These are phyloP conservation scores for Neoboletus magnificus DNA, from an alignment of 768 basidiomycete species.

Conservation along the genomic window DNA sequence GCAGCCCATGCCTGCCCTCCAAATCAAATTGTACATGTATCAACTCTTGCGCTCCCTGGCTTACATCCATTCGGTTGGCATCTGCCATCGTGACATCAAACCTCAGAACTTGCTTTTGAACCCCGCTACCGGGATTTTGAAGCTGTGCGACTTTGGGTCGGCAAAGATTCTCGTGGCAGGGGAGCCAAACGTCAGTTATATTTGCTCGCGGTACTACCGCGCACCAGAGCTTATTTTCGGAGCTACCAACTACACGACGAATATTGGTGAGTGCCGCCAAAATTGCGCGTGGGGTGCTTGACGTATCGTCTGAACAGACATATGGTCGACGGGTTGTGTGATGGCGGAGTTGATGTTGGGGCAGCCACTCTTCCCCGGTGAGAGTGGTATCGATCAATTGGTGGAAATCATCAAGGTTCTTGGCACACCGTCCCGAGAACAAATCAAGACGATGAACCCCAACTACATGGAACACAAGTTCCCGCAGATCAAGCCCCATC, in stretches of 20 bases:
- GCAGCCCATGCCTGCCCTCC: slow-evolving; percentile 99
- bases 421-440: slow-evolving; percentile 96
- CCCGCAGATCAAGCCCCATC: slow-evolving; percentile 99
- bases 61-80: slow-evolving; percentile 99
- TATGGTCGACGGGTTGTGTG: slow-evolving; percentile 99
- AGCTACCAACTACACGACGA: slow-evolving; percentile 99
- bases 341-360: slow-evolving; percentile 99
- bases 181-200: slow-evolving; percentile 99
- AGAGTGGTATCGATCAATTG: slow-evolving; percentile 97
- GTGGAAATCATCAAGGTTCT: slow-evolving; percentile 99
- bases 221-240: slow-evolving; percentile 99
- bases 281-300: not conserved
- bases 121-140: slow-evolving; percentile 93
- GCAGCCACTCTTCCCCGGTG: slow-evolving; percentile 97
- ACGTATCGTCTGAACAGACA: slow-evolving; percentile 51
- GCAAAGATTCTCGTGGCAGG: slow-evolving; percentile 98
- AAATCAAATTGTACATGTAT: slow-evolving; percentile 99
- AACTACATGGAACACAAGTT: slow-evolving; percentile 99
- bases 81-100: slow-evolving; percentile 99
- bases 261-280: slow-evolving; percentile 75
- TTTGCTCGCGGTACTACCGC: slow-evolving; percentile 98
- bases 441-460: slow-evolving; percentile 99
- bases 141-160: slow-evolving; percentile 98
- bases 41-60: slow-evolving; percentile 96
- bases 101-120: slow-evolving; percentile 98